Base-by-base conservation (phyloP, 164 flowering plant genomes). In the Chimonanthus salicifolius region DNA sequence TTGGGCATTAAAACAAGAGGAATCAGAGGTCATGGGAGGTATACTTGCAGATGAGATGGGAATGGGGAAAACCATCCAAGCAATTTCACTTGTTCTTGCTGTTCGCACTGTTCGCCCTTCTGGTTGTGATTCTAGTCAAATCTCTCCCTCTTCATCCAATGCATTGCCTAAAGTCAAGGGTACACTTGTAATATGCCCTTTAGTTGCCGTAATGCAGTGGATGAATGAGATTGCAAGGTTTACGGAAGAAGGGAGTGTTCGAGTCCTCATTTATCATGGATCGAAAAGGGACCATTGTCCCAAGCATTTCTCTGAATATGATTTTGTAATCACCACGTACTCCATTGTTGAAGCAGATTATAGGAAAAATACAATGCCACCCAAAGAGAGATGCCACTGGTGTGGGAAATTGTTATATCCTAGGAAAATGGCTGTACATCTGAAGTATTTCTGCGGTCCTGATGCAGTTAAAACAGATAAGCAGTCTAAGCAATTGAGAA, bases 1-100 rank as follows among this genome's bases (percentile, higher is more conserved):
- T 58, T 96, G 99, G 99, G 92, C 94, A 49, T 69, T 89, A 76
- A 90, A 91, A 75, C 97, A 92, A 77, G 99, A 96, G 83, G 85
- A 86, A 2, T 96, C 99, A 58, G 68, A 69, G 33, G 73, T 65
- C 54, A 84, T 78, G 80, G 99, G 97, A 3, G 99, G 99, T 58
- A 94, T 96, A 62, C 97, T 96, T 80, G 99, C 99, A 7, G 99
- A 96, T 81, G 99, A 94, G 79, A 96, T 96, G 98, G 99, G 99
- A 16, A 94, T 96, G 99, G 98, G 99, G 13, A 96, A 94, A 86
- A 96, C 98, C 48, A 79, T 90, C 48, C 98, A 94, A 81, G 99
- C 98, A 13, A 92, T 96, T 77, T 92, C 98, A 0, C 97, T 96
- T 47, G 97, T 96, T 74, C 92, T 94, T 77, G 87, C 94, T 68